Base-by-base conservation (phyloP, 2,329 filamentous ascomycete genomes). In the Aspergillus melleus region DNA sequence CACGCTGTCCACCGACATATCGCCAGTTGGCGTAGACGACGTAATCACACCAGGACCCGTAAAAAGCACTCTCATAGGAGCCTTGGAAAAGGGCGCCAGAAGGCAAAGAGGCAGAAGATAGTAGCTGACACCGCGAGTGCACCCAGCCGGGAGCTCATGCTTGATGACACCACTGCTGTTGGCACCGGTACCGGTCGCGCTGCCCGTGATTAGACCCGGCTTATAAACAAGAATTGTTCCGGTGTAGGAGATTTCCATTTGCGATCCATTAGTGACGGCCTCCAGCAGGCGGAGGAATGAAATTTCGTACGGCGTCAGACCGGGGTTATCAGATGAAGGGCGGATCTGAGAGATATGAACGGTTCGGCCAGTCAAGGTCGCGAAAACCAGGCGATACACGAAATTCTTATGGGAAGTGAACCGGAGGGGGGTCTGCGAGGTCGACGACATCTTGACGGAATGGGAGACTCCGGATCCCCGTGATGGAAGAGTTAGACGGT, bases 251-350 rank as follows among this genome's bases (percentile, higher is more conserved):
- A 99, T 96, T 72, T 97, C 93, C 79, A 98, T 92, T 58, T 90
- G 88, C 59, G 90, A 91, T 78, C 95, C 95, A 82, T 99, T 99
- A 72, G 95, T 99, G 70, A 99, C 84, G 67, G 91, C 86, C 77
- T 98, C 95, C 72, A 99, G 88, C 19, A 99, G 90, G 59, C 95
- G 93, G 32, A 99, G 85, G 77, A 99, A 94, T 51, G 95, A 98
- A 70, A 98, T 88, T 79, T 99, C 95, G 80, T 96, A 90, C 52
- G 92, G 89, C 56, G 91, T 89, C 57, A 99, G 90, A 70, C 95
- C 95, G 1, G 95, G 93, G 69, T 90, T 88, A 46, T 91, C 93
- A 51, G 90, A 88, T 16, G 89, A 87, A 65, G 91, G 88, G 71
- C 95, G 91, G 79, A 99, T 98, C 77, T 95, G 90, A 55, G 94